Evolutionary conservation across 768 basidiomycete genomes (phyloP).

Genomic region (Rhodotorula sphaerocarpa): DNA sequence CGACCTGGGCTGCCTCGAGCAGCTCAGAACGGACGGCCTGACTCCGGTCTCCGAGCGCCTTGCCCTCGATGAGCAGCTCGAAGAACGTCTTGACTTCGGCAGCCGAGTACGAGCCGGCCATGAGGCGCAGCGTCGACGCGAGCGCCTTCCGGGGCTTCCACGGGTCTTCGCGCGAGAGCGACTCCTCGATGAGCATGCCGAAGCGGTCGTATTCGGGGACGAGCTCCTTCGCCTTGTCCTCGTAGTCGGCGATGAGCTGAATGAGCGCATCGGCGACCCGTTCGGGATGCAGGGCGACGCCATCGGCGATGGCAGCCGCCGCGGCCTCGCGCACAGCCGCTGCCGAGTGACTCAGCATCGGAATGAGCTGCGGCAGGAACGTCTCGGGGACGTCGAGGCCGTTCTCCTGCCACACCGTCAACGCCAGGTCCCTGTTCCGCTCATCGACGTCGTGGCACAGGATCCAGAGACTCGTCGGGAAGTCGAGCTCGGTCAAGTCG

Average conservation of each 20-base stretch:
- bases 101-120: slow-evolving; percentile 60
- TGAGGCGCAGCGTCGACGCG: slow-evolving; percentile 57
- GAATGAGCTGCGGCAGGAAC: slow-evolving; percentile 55
- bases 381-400: slow-evolving; percentile 73
- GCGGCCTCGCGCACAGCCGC: slow-evolving; percentile 67
- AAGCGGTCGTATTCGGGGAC: slow-evolving; percentile 86
- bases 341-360: slow-evolving; percentile 69
- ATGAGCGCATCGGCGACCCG: slow-evolving; percentile 47
- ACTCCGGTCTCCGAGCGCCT: slow-evolving; percentile 77
- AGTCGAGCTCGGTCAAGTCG: slow-evolving; percentile 88
- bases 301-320: slow-evolving; percentile 67
- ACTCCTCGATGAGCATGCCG: slow-evolving; percentile 84
- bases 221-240: slow-evolving; percentile 79
- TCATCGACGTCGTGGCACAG: slow-evolving; percentile 82
- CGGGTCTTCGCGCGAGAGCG: slow-evolving; percentile 69
- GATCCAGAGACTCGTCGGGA: slow-evolving; percentile 80
- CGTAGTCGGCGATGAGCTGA: slow-evolving; percentile 63
- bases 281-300: slow-evolving; percentile 63
- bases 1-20: slow-evolving; percentile 65
- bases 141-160: slow-evolving; percentile 74
- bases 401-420: slow-evolving; percentile 87
- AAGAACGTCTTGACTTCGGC: slow-evolving; percentile 65
- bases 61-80: slow-evolving; percentile 71
- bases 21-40: slow-evolving; percentile 75
- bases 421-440: slow-evolving; percentile 74